A percentile compares a stretch with the other conserved stretches of the same genome.
phyloP scores from a whole-genome alignment of 306 rosid species.

The Lathyrus oleraceus region DNA sequence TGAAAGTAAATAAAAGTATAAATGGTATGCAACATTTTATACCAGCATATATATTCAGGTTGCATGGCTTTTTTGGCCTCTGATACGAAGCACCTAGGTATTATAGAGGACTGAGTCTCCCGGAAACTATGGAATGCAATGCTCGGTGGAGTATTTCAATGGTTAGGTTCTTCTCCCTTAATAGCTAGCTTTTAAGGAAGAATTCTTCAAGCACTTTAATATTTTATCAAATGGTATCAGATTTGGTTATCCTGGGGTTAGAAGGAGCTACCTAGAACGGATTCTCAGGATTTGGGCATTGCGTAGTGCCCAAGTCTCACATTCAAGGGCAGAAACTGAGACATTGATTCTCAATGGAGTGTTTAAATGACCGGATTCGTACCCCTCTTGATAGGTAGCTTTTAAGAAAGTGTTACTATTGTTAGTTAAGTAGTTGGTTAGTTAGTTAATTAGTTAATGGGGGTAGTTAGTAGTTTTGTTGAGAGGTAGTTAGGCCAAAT shows the following conservation, averaged over 20 bases:
- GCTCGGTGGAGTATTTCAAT: neutral
- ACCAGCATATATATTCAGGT: neutral
- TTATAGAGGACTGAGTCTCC: neutral
- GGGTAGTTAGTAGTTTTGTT: too few relatives aligned
- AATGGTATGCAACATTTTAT: neutral
- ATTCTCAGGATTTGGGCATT: neutral
- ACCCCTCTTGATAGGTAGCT: neutral
- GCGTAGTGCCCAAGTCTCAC: too few relatives aligned
- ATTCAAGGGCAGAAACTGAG: neutral
- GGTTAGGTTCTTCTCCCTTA: neutral
- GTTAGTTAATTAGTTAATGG: too few relatives aligned
- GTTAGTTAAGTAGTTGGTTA: too few relatives aligned
- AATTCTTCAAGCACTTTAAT: neutral
- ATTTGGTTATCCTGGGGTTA: too few relatives aligned
- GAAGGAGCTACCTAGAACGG: too few relatives aligned
- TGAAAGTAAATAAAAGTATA: neutral
- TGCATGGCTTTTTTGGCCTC: neutral
- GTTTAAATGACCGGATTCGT: neutral
- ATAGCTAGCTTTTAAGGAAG: neutral
- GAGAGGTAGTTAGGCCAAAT: too few relatives aligned
- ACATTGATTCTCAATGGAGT: neutral
- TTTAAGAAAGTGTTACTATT: neutral
- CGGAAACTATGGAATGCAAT: neutral
- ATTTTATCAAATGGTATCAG: neutral
- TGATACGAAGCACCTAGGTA: neutral